Evolutionary conservation across 78 protist species (phyloP).

Genomic region (Anaeramoeba flamelloides): DNA sequence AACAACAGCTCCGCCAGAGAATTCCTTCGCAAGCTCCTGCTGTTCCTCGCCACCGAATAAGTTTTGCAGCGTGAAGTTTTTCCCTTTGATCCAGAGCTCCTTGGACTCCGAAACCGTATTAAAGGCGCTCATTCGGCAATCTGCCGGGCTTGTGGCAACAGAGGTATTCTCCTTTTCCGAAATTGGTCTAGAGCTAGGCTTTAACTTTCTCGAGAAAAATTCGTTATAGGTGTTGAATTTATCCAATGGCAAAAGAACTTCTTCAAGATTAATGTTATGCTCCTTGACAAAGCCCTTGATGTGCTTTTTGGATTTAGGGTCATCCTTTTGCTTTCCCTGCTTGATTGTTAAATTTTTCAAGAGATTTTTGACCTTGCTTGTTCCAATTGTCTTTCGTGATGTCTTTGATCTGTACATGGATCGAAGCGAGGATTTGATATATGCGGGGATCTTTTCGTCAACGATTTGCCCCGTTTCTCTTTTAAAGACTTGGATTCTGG

Average conservation of each 20-base stretch:
- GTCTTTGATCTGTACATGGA: no score
- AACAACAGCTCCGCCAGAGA: constrained; percentile 37
- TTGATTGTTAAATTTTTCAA: constrained; percentile 12
- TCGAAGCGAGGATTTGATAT: no score
- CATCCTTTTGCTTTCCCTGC: constrained; percentile 13
- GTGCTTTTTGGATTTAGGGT: constrained; percentile 8
- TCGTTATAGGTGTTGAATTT: constrained; percentile 37
- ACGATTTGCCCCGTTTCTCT: no score
- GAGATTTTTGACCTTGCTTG: constrained; percentile 2
- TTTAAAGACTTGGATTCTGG: no score
- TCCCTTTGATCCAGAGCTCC: no score
- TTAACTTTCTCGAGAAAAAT: constrained; percentile 44
- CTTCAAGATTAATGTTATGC: constrained; percentile 19
- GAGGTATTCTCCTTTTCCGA: no score
- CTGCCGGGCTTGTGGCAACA: constrained; percentile 39
- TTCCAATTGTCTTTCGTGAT: no score
- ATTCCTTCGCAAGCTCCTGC: constrained; percentile 13
- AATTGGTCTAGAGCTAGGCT: constrained; percentile 39
- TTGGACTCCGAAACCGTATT: constrained; percentile 16
- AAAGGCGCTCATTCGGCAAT: constrained; percentile 40
- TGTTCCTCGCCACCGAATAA: no score
- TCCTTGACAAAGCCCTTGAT: constrained; percentile 6
- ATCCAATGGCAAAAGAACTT: constrained; percentile 25
- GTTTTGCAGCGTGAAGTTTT: no score
- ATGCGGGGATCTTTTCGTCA: no score